Base-by-base conservation (phyloP, 2,329 filamentous ascomycete genomes). In the Aspergillus tamarii region DNA sequence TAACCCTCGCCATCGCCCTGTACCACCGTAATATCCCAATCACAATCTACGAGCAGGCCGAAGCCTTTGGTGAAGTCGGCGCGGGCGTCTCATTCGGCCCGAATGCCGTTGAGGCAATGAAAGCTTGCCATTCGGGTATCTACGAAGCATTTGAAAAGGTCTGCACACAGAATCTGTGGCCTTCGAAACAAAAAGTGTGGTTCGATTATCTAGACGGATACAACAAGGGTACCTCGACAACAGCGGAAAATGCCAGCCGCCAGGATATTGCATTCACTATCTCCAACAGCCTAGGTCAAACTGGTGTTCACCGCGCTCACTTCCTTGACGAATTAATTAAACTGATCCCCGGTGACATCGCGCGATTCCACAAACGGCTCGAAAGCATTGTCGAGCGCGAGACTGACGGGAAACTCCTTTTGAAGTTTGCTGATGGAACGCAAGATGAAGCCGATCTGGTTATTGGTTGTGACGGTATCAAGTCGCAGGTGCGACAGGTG, bases 401-500 rank as follows among this genome's bases (percentile, higher is more conserved):
- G 4, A 41, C n/a, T 1, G 63, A 68, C 23, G 73, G 61, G 67
- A 74, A 68, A 60, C 82, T 68, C 4, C 66, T 72, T 5, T 69
- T 84, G 41, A 70, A 70, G 23, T 85, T 84, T 58, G 68, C 74
- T 19, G 83, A 84, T 64, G 82, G 82, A 0, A 74, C 73, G 8
- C 73, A 72, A 1, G 78, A 77, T 2, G 73, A 79, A 52, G 78
- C 82, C 16, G 78, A 80, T 66, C 74, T 77, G 57, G 77, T 83
- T 0, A 76, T 84, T 57, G 82, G 82, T 3, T 81, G 79, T 60
- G 83, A 85, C 66, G 83, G 83, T 2, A 81, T 84, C 66, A 83
- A 83, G 70, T 84, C 82, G 6, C 76, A 77, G 36, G 79, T 83
- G 5, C 76, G 85, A 30, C 65, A 77, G 41, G 64, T 82, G 7